Evolutionary conservation across 495 filamentous ascomycete species (phyloP).

Genomic region (Neurospora africana): DNA sequence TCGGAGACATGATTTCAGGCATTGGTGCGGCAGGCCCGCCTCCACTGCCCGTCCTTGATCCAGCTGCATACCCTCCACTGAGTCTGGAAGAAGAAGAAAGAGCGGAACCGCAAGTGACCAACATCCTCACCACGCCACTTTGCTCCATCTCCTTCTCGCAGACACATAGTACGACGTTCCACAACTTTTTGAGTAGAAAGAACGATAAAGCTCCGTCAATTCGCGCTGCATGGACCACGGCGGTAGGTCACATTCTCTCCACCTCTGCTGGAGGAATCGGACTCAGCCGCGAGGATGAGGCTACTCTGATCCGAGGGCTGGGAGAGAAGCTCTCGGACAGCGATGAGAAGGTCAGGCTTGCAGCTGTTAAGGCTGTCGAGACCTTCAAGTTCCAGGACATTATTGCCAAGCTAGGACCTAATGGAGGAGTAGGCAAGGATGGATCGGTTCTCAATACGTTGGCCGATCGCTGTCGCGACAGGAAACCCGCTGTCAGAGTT

Average conservation of each 20-base stretch:
- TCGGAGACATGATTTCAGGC: slow-evolving; percentile 87
- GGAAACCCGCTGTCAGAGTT: slow-evolving; percentile 65
- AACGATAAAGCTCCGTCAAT: slow-evolving; percentile 77
- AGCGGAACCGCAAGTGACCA: slow-evolving; percentile 31
- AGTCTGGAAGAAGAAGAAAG: slow-evolving; percentile 50
- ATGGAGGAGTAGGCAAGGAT: slow-evolving; percentile 57
- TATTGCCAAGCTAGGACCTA: slow-evolving; percentile 64
- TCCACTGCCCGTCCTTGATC: slow-evolving; percentile 59
- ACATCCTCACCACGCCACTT: slow-evolving; percentile 63
- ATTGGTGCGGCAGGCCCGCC: slow-evolving; percentile 84
- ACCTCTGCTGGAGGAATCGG: slow-evolving; percentile 84
- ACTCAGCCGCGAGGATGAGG: slow-evolving; percentile 65
- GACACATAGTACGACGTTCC: slow-evolving; percentile 64
- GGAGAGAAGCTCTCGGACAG: slow-evolving; percentile 72
- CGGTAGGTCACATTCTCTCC: slow-evolving; percentile 65
- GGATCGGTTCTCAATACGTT: slow-evolving; percentile 68
- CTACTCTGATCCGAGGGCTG: slow-evolving; percentile 57
- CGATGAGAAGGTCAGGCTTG: slow-evolving; percentile 83
- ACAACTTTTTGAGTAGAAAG: slow-evolving; percentile 68
- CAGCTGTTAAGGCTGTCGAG: slow-evolving; percentile 72
- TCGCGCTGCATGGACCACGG: slow-evolving; percentile 73
- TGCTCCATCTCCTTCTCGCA: slow-evolving; percentile 78
- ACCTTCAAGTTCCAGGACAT: slow-evolving; percentile 68
- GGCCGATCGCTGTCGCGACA: slow-evolving; percentile 81
- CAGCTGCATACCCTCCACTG: slow-evolving; percentile 67